Evolutionary conservation across 78 protist genomes (phyloP), one percentile per base, ranked within the genome.

Genomic region (Dictyostelium purpureum): DNA sequence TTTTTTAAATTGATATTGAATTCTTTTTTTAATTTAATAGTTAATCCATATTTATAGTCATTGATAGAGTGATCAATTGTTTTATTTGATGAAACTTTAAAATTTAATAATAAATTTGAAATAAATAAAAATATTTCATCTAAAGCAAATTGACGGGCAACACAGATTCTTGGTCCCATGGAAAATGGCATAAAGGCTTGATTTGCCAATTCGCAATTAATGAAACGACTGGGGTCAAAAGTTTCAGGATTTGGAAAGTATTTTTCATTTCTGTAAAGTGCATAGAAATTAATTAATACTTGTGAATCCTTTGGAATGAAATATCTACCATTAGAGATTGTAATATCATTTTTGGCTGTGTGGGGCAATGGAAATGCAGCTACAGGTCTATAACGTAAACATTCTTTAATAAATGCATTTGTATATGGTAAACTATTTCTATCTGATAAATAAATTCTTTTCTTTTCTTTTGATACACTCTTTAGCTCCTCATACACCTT

Each of bases 111-210:
- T 14, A 47, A 14, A 2, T 47, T 47, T 47, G 52, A 1, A 47
- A 47, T 14, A 14, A 3, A 0, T 14, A 47, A 16, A 3, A 14
- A 47, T 2, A 3, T 2, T 47, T 47, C 52, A 3, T 47, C 52
- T 16, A 47, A 47, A 14, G 52, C 52, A 14, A 47, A 47, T 3
- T 1, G 0, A 14, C 52, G 7, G 0, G n/a, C 76, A 33, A 80
- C 78, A 71, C 90, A 82, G 28, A 56, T 71, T 71, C 90, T 82
- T 26, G 80, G 71, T 16, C 90, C 90, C 35, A 47, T 11, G 24
- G 63, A 40, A 24, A 82, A 82, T 12, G 70, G 66, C 24, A 35
- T 28, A 24, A 71, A 71, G 0, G 56, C 76, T n/a, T 18, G 31
- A 69, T 69, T 69, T 33, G 71, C 11, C 0, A 16, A 6, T 9